Conservation (phyloP, 2,329 filamentous ascomycete genomes). For the Tolypocladium ovalisporum region DNA sequence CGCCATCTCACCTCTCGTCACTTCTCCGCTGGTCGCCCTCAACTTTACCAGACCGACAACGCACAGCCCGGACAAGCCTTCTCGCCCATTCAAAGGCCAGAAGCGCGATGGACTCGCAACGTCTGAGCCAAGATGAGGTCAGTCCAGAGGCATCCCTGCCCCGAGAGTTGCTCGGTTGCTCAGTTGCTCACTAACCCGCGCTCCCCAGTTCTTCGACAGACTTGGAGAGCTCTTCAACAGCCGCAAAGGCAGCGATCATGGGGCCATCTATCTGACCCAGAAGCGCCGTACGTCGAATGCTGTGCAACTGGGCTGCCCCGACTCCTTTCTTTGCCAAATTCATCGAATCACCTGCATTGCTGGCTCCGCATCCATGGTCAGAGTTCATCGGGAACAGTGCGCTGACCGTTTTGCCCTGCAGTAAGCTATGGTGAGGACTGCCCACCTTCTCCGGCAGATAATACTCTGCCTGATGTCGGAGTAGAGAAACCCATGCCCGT, state of each 20-base stretch:
- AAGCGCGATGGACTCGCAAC: constrained; percentile 13
- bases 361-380: not conserved
- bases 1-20: not conserved
- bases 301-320: not conserved
- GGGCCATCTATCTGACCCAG: constrained; percentile 64
- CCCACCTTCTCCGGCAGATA: constrained; percentile 29
- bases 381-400: not conserved
- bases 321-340: not conserved
- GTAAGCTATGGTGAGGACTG: constrained; percentile 34
- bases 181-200: not conserved
- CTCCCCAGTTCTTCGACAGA: constrained; percentile 59
- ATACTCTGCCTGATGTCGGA: constrained; percentile 49
- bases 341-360: no score
- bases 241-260: constrained; percentile 59
- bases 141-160: not conserved
- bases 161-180: not conserved
- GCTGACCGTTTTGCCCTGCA: constrained; percentile 10
- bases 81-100: not conserved
- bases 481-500: constrained; percentile 54
- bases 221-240: constrained; percentile 57
- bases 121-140: constrained; percentile 30
- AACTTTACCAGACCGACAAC: not conserved
- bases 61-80: not conserved
- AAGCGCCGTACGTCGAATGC: constrained; percentile 52
- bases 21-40: not conserved